Evolutionary conservation across 495 filamentous ascomycete species (phyloP), one percentile per base, ranked within the genome.

Genomic region (Arthonia radiata): DNA sequence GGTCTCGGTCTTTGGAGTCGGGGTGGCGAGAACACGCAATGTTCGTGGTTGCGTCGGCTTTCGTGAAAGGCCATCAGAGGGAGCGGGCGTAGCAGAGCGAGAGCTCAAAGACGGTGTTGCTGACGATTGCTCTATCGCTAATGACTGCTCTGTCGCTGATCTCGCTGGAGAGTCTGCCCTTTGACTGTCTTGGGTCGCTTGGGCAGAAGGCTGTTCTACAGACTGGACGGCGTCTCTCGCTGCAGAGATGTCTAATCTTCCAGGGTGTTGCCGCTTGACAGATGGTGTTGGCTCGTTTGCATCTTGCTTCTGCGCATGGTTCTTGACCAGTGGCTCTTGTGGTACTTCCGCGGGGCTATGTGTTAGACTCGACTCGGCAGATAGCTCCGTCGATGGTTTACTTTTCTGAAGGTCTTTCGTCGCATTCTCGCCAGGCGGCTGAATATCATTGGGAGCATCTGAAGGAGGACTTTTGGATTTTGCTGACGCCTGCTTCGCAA

Each of bases 11-110:
- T 74, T 89, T 0, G 75, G 65, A 0, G 71, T n/a, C n/a, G n/a
- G n/a, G n/a, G n/a, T 75, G 5, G 73, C 58, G 3, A 77, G 59
- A 1, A 86, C 59, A 14, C 77, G 59, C 7, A 86, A 51, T 2
- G 75, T 60, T 18, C 59, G 45, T 29, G 59, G 42, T 23, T 56
- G 50, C 4, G 47, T 54, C 13, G 49, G 37, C 38, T 21, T 56
- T 47, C 13, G 49, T 28, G 1, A 56, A 11, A 2, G 18, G 51
- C 43, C 0, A 51, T 51, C 14, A 56, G 49, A n/a, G n/a, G n/a
- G n/a, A 6, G 53, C 52, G 11, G 66, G 59, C 18, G 49, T 52
- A 10, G 43, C 15, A 13, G 64, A 62, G 12, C 58, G 43, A 10
- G 64, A 48, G 17, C 17, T 24, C 8, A 24, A 21, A 18, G 39